phyloP scores from a whole-genome alignment of 352 stramenopile genomes.

The Pythium grandisporangium region DNA sequence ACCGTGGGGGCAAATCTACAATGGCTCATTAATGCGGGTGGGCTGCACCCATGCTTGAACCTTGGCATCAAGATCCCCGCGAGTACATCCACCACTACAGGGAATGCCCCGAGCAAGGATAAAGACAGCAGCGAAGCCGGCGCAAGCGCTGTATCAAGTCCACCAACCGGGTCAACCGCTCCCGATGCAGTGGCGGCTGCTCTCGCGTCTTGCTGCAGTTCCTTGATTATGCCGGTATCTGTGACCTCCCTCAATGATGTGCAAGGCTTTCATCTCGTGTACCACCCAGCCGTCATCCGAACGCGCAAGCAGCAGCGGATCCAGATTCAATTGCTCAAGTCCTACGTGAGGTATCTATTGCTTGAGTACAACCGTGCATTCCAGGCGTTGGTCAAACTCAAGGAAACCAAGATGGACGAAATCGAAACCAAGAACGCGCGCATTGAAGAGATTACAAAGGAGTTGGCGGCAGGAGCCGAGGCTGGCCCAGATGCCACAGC shows the following conservation, averaged over 20 bases:
- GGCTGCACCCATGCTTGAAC: constrained; percentile 31
- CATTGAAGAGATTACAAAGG: constrained; percentile 78
- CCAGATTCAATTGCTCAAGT: constrained; percentile 80
- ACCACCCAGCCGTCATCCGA: constrained; percentile 76
- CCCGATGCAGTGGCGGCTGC: constrained; percentile 1
- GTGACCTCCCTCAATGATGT: constrained; percentile 19
- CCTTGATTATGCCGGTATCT: constrained; percentile 1
- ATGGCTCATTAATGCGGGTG: constrained; percentile 4
- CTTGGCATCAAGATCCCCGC: no score
- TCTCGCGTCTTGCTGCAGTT: no score
- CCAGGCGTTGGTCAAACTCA: constrained; percentile 53
- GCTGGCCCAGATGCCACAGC: constrained; percentile 13
- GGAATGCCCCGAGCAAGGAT: constrained; percentile 20
- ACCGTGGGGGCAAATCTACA: neutral
- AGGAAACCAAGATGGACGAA: constrained; percentile 76
- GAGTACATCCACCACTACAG: constrained; percentile 39
- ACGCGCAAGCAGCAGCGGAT: constrained; percentile 77
- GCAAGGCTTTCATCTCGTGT: constrained; percentile 66
- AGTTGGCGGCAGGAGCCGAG: constrained; percentile 36
- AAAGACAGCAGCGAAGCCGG: constrained; percentile 4
- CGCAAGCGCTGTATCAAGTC: constrained; percentile 1
- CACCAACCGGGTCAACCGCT: neutral
- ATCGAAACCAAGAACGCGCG: constrained; percentile 86
- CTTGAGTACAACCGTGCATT: constrained; percentile 85
- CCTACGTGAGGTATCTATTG: constrained; percentile 58